Conservation (phyloP, 495 filamentous ascomycete genomes). For the Friedmanniomyces simplex region DNA sequence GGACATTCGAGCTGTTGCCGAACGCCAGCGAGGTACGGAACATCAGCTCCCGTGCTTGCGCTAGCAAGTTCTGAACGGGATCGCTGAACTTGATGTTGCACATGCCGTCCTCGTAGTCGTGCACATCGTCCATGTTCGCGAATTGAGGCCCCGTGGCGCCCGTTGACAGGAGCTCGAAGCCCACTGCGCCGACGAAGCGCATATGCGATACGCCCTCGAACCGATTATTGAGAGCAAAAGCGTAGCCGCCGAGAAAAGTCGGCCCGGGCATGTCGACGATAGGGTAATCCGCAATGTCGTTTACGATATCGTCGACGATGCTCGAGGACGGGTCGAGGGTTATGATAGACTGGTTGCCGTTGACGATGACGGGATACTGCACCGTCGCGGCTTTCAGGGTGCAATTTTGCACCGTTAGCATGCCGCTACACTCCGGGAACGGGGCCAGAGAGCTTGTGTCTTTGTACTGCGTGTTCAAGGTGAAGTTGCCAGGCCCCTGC, state of each 20-base stretch:
- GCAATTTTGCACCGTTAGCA: not conserved
- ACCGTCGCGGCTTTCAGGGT: not conserved
- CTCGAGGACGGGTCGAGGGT: not conserved
- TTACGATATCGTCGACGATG: not conserved
- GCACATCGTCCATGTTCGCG: not conserved
- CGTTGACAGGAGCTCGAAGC: not conserved
- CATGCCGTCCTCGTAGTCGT: not conserved
- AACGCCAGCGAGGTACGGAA: conserved; percentile 6
- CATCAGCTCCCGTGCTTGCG: conserved; percentile 1
- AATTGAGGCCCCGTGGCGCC: not conserved
- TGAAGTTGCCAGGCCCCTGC: not conserved
- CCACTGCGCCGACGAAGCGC: not conserved
- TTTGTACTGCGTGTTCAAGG: not conserved
- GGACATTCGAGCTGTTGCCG: conserved; percentile 4
- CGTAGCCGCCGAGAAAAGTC: not conserved
- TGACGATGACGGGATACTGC: not conserved
- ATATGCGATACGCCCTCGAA: not conserved
- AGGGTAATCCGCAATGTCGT: not conserved
- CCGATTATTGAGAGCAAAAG: not conserved
- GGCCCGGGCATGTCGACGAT: not conserved
- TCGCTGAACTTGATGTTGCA: not conserved
- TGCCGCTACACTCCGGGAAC: not conserved
- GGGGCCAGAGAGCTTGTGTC: not conserved
- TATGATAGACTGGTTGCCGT: not conserved
- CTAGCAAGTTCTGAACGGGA: conserved; percentile 5